Conservation (phyloP, 176 grass and related monocot genomes). For the Paspalum notatum region DNA sequence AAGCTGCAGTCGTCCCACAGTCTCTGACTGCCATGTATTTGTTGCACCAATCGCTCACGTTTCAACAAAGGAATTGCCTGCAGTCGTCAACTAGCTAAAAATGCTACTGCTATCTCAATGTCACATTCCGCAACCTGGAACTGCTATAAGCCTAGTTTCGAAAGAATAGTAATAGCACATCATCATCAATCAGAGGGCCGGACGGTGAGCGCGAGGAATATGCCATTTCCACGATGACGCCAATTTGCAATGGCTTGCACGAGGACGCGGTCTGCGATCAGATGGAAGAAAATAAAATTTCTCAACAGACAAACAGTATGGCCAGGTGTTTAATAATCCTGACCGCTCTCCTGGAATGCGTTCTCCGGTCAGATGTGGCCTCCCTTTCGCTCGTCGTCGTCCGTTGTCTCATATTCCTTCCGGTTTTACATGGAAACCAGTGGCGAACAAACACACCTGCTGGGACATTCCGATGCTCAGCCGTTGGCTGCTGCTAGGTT, state of each 20-base stretch:
- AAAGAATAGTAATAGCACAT: not conserved
- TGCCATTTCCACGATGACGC: constrained; percentile 16
- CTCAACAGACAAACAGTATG: not conserved
- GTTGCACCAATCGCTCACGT: not conserved
- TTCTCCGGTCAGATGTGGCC: constrained; percentile 45
- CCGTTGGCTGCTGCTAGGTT: not conserved
- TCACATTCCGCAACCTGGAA: too few species aligned
- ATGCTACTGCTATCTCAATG: too few species aligned
- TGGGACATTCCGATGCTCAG: constrained; percentile 24
- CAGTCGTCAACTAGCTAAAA: too few species aligned
- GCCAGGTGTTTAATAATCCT: not conserved
- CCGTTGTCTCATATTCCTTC: constrained; percentile 26
- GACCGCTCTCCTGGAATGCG: constrained; percentile 42
- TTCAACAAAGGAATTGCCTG: not conserved
- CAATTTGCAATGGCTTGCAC: not conserved
- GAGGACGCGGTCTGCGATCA: not conserved
- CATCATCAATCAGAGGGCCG: not conserved
- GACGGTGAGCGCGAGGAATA: constrained; percentile 26
- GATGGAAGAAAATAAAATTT: not conserved
- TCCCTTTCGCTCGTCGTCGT: constrained; percentile 44
- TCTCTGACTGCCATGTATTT: not conserved
- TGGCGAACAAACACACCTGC: not conserved
- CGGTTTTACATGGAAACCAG: not conserved
- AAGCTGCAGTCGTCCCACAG: constrained; percentile 5
- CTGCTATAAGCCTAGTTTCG: not conserved